Percentiles rank a stretch among this genome's conserved stretches.
phyloP scores from a whole-genome alignment of 257 asterid species.

The Scutellaria minor region DNA sequence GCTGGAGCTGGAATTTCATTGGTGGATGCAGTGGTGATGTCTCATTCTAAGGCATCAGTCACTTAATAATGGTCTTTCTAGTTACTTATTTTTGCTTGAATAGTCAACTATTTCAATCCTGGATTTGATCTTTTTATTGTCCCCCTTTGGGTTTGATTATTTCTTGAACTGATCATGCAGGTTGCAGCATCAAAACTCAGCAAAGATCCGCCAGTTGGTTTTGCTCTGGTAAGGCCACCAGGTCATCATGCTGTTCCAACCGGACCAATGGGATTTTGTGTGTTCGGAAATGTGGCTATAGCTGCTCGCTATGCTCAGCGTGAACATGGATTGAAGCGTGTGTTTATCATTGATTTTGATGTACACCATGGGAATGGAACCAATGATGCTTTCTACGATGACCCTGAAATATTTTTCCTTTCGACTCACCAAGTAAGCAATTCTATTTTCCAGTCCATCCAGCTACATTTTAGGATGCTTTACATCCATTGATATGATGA shows the following conservation, averaged over 20 bases:
- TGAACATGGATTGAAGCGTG: constrained; percentile 84
- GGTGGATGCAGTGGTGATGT: constrained; percentile 97
- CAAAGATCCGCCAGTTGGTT: constrained; percentile 80
- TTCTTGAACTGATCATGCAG: constrained; percentile 47
- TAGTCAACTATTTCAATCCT: constrained; percentile 1
- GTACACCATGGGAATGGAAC: constrained; percentile 99
- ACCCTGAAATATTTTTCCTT: constrained; percentile 86
- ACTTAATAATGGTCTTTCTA: constrained; percentile 45
- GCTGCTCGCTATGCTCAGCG: constrained; percentile 98
- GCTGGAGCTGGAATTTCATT: constrained; percentile 97
- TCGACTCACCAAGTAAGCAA: constrained; percentile 92
- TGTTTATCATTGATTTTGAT: constrained; percentile 91
- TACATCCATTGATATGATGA: not conserved
- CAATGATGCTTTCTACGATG: constrained; percentile 88
- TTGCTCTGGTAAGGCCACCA: constrained; percentile 93
- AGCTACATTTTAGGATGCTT: not conserved
- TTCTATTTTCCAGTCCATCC: constrained; percentile 16
- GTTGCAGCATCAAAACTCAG: constrained; percentile 76
- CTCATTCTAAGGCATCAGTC: constrained; percentile 69
- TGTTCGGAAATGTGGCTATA: constrained; percentile 87
- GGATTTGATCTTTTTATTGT: not conserved
- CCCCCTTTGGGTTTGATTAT: constrained; percentile 5
- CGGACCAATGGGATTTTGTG: constrained; percentile 99
- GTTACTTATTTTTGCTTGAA: constrained; percentile 24
- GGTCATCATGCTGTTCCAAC: constrained; percentile 97